Base-by-base conservation (phyloP, 2,329 filamentous ascomycete genomes). In the Aspergillus costaricaensis region DNA sequence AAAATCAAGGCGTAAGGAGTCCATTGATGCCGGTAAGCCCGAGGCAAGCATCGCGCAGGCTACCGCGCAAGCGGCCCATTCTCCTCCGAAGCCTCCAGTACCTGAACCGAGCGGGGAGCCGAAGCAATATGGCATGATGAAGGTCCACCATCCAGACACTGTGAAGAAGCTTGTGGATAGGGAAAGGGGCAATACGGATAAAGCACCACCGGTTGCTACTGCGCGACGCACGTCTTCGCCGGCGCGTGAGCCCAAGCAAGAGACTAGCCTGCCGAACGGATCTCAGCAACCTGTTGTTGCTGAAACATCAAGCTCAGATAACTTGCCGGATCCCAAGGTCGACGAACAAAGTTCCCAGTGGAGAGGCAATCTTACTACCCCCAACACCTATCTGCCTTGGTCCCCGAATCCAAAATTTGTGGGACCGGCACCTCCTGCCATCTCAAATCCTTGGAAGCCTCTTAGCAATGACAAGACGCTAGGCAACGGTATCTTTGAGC, bases 401-500 rank as follows among this genome's bases (percentile, higher is more conserved):
- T 63, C 75, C 49, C 65, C 74, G 39, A 72, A 69, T 41, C 55
- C 72, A 5, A 78, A 76, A 47, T 69, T 79, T 30, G 65, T 66
- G 23, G 62, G 69, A 19, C 23, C 53, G 36, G 69, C 73, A 36
- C 62, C 77, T 27, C 67, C 74, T 56, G 64, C 76, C 43, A 63
- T 76, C 63, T 70, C 77, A 56, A 86, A 85, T 65, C 82, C 86
- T 32, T 88, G 86, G 86, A 86, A 86, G 58, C 80, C 83, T 39
- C 77, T 83, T 39, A 81, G 77, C 56, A 80, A 80, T 67, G 83
- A 85, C 62, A 81, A 83, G 66, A 82, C 83, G 25, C 80, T 88
- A 43, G 86, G 86, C 15, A 88, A 88, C 72, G 86, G 86, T 30
- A 86, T 85, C 2, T 88, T 88, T 65, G 85, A 86, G 63, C 80